Evolutionary conservation across 1,284 basidiomycete species (phyloP).

Genomic region (Irpex sp.): DNA sequence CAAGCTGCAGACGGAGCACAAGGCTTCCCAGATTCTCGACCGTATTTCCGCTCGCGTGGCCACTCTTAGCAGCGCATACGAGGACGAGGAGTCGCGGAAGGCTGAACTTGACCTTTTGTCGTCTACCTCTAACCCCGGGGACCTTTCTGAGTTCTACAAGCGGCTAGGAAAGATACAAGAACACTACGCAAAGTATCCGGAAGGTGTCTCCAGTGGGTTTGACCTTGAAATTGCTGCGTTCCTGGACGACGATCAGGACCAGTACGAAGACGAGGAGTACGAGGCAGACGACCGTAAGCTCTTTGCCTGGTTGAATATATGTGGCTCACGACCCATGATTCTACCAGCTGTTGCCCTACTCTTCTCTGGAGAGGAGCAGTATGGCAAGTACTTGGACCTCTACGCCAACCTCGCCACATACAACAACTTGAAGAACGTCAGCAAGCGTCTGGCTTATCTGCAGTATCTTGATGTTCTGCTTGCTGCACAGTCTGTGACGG

Average conservation of each 20-base stretch:
- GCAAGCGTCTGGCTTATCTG: slow-evolving; percentile 79
- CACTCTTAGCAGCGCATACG: slow-evolving; percentile 65
- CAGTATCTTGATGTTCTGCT: slow-evolving; percentile 87
- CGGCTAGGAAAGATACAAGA: slow-evolving; percentile 93
- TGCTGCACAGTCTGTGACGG: slow-evolving; percentile 43
- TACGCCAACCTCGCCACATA: slow-evolving; percentile 86
- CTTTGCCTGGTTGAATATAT: not conserved
- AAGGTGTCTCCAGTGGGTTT: slow-evolving; percentile 74
- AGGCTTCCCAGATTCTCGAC: slow-evolving; percentile 80
- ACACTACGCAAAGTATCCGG: slow-evolving; percentile 93
- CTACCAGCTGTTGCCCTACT: slow-evolving; percentile 70
- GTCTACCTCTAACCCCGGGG: slow-evolving; percentile 53
- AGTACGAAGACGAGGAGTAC: slow-evolving; percentile 63
- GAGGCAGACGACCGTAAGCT: slow-evolving; percentile 76
- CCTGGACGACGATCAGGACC: slow-evolving; percentile 66
- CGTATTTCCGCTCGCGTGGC: slow-evolving; percentile 69
- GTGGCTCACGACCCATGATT: slow-evolving; percentile 10
- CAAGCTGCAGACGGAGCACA: slow-evolving; percentile 78
- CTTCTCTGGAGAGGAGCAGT: slow-evolving; percentile 94
- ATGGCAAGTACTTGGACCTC: slow-evolving; percentile 92
- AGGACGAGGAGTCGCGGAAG: slow-evolving; percentile 64
- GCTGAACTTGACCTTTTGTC: slow-evolving; percentile 57
- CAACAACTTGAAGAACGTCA: slow-evolving; percentile 83
- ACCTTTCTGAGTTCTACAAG: slow-evolving; percentile 90
- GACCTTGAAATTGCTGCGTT: slow-evolving; percentile 78